A percentile compares a stretch with the other conserved stretches of the same genome.
Evolutionary conservation across 2,329 filamentous ascomycete genomes (phyloP).

Genomic region (Hypoxylon sp.): DNA sequence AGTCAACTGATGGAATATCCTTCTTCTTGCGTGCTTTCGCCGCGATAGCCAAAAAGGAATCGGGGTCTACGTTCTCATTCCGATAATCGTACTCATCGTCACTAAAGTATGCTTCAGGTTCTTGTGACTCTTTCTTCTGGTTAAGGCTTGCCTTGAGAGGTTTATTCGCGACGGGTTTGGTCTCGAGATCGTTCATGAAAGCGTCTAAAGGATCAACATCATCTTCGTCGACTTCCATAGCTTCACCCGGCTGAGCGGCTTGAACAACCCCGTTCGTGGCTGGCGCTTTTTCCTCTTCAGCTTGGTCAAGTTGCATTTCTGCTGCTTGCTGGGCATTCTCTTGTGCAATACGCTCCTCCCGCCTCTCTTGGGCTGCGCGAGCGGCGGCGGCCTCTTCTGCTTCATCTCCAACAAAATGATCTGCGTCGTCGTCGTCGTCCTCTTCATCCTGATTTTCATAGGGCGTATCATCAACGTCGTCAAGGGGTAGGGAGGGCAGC

Average conservation of each 20-base stretch:
- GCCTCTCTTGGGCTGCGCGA: constrained; percentile 86
- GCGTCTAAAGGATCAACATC: constrained; percentile 92
- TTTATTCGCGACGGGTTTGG: constrained; percentile 52
- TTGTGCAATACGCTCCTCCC: constrained; percentile 76
- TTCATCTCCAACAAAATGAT: constrained; percentile 84
- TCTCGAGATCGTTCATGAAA: constrained; percentile 86
- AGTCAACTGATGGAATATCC: constrained; percentile 90
- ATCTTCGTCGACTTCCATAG: constrained; percentile 75
- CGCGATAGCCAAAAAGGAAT: constrained; percentile 67
- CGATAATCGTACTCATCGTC: constrained; percentile 79
- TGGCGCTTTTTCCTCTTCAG: constrained; percentile 45
- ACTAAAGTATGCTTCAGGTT: constrained; percentile 88
- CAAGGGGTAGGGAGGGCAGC: constrained; percentile 82
- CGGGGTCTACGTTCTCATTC: constrained; percentile 64
- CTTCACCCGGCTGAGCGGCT: constrained; percentile 54
- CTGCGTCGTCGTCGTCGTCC: constrained; percentile 79
- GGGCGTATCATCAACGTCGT: constrained; percentile 72
- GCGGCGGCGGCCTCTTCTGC: constrained; percentile 90
- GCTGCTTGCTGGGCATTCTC: constrained; percentile 65
- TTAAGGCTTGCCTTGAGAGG: constrained; percentile 56
- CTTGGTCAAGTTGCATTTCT: constrained; percentile 59
- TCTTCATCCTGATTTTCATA: constrained; percentile 73
- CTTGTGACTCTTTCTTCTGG: constrained; percentile 68
- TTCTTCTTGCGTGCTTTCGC: constrained; percentile 86
- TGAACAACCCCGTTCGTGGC: constrained; percentile 48